Evolutionary conservation across 495 filamentous ascomycete species (phyloP).

Genomic region (Neurospora sp.): DNA sequence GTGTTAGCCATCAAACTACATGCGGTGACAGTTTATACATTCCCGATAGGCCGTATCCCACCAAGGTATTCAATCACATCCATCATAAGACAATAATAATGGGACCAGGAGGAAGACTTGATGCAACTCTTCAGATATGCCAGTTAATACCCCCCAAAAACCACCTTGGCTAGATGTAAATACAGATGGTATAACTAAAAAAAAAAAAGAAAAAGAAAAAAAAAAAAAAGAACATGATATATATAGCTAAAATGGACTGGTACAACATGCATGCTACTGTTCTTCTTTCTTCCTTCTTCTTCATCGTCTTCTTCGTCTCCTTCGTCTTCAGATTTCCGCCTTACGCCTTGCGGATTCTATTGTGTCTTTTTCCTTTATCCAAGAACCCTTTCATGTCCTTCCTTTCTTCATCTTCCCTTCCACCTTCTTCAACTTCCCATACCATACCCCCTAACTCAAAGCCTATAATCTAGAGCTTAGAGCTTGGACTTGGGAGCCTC

Average conservation of each 20-base stretch:
- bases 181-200: not conserved
- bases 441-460: not conserved
- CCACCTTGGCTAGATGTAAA: not conserved
- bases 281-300: not conserved
- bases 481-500: constrained; percentile 85
- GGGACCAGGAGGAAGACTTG: not conserved
- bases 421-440: not conserved
- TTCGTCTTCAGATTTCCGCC: not conserved
- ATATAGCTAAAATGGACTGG: not conserved
- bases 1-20: no score
- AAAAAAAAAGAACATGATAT: not conserved
- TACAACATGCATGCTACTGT: not conserved
- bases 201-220: not conserved
- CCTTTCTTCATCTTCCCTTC: not conserved
- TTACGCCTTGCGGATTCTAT: not conserved
- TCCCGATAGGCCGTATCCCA: no score
- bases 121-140: not conserved
- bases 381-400: not conserved
- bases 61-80: no score
- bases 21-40: no score
- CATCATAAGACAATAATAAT: no score
- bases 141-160: not conserved
- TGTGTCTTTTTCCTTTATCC: not conserved
- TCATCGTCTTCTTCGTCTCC: not conserved
- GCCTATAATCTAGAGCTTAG: constrained; percentile 29